phyloP scores from a whole-genome alignment of 768 basidiomycete species.

The Panaeolus papilionaceus region DNA sequence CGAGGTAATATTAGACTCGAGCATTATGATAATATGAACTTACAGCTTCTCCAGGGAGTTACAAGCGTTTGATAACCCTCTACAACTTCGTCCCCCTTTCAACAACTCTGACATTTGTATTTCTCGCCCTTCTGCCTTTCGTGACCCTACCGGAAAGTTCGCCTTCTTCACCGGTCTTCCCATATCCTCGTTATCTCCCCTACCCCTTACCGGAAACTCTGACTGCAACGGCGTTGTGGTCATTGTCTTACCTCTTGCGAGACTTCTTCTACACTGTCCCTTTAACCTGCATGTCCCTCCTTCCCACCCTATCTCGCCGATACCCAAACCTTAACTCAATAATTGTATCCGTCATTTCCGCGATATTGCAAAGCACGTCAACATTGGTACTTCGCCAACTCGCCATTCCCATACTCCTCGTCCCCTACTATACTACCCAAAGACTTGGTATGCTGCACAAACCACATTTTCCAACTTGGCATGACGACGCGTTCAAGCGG shows the following conservation, averaged over 20 bases:
- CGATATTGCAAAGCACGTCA: constrained; percentile 53
- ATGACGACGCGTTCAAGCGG: constrained; percentile 61
- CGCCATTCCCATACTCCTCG: constrained; percentile 57
- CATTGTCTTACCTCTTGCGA: constrained; percentile 60
- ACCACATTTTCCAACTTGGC: constrained; percentile 54
- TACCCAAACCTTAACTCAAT: constrained; percentile 36
- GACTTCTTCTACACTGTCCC: constrained; percentile 47
- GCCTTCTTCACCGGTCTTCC: constrained; percentile 48
- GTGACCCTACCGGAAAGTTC: constrained; percentile 50
- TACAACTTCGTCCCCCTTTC: constrained; percentile 68
- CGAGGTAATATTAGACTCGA: constrained; percentile 30
- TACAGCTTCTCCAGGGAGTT: constrained; percentile 57
- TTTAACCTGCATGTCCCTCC: constrained; percentile 32
- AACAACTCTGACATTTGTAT: constrained; percentile 51
- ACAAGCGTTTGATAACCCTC: constrained; percentile 55
- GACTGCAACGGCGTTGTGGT: constrained; percentile 65
- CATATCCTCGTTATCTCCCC: constrained; percentile 57
- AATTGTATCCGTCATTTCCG: constrained; percentile 42
- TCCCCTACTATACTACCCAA: constrained; percentile 50
- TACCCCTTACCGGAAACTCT: constrained; percentile 72
- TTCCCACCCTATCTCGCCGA: constrained; percentile 32
- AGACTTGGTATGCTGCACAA: constrained; percentile 22
- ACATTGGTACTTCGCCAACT: constrained; percentile 61
- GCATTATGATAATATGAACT: constrained; percentile 19
- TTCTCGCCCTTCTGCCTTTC: constrained; percentile 56